Conservation (phyloP, 106 monocot species). For the Phalaenopsis equestris region DNA sequence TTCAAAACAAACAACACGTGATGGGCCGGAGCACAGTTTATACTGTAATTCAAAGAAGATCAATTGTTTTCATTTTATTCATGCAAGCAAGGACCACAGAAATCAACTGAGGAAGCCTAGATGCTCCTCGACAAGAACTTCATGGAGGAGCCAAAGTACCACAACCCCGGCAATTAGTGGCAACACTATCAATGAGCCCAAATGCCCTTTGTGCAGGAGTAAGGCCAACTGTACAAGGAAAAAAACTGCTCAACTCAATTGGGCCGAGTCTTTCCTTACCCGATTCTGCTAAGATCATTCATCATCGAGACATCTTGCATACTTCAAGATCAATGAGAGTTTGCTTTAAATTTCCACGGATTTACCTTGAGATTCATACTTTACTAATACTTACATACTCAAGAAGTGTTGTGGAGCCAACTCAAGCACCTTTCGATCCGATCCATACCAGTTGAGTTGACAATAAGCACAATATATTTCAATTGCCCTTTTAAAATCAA, state of each 20-base stretch:
- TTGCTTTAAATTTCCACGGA: background rate
- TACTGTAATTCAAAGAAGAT: too few species aligned
- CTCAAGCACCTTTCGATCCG: background rate
- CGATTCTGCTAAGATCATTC: background rate
- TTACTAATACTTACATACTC: background rate
- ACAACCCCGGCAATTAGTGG: background rate
- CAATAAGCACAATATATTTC: background rate
- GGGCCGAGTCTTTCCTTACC: background rate
- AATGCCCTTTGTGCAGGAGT: background rate
- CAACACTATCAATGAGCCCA: background rate
- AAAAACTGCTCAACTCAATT: background rate
- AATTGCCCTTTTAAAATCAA: background rate
- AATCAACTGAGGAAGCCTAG: background rate
- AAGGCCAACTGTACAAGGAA: background rate
- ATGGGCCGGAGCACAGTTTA: too few species aligned
- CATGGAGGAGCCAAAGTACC: background rate
- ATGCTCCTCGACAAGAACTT: background rate
- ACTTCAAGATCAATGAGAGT: background rate
- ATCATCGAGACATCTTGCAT: background rate
- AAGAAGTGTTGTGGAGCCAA: background rate
- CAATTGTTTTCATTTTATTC: too few species aligned
- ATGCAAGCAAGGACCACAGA: too few species aligned
- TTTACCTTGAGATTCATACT: background rate
- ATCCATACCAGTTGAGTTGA: background rate
- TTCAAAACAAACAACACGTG: too few species aligned